Evolutionary conservation across 768 basidiomycete species (phyloP), one percentile per base, ranked within the genome.

Genomic region (Rhodotorula sphaerocarpa): DNA sequence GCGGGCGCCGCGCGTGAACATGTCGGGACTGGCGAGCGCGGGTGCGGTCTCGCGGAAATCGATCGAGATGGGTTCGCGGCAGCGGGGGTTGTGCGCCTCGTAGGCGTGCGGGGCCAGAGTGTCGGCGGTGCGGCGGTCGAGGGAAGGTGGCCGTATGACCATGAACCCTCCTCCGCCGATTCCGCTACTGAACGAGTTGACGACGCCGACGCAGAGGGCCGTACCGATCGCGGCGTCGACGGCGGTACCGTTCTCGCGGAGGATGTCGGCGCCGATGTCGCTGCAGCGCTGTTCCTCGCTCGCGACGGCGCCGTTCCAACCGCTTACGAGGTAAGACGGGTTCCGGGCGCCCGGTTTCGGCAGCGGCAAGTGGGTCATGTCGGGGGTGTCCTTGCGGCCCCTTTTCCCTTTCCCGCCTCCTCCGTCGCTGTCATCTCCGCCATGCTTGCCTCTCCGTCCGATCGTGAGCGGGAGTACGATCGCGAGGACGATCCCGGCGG

Each of bases 21-120:
- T 96, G 7, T 83, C 83, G 44, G 78, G 74, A 72, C 85, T 86
- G 9, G 90, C 79, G 39, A 82, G 75, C 0, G 80, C 81, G 0
- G 93, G 90, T 2, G 87, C 89, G 0, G 83, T 85, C 75, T 96
- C 93, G 46, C 93, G 82, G 74, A 89, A 96, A 77, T 96, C 88
- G 53, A 96, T 80, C 43, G 67, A 60, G 58, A 73, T 51, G 31
- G 72, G 67, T 12, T 44, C 45, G 23, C 57, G 34, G 65, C 65
- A 69, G 39, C 21, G 44, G 4, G 61, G 48, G 46, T 68, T 66
- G 5, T 34, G 23, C 36, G 50, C 33, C 48, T 33, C 16, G 56
- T 63, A 52, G 45, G 48, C 41, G 11, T 71, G 65, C n/a, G 67
- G 65, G 36, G 73, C 62, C 12, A 27, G 3, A 62, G 43, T 18